Evolutionary conservation across 169 alveolate species (phyloP), one percentile per base, ranked within the genome.

Genomic region (Plasmodium chabaudi): DNA sequence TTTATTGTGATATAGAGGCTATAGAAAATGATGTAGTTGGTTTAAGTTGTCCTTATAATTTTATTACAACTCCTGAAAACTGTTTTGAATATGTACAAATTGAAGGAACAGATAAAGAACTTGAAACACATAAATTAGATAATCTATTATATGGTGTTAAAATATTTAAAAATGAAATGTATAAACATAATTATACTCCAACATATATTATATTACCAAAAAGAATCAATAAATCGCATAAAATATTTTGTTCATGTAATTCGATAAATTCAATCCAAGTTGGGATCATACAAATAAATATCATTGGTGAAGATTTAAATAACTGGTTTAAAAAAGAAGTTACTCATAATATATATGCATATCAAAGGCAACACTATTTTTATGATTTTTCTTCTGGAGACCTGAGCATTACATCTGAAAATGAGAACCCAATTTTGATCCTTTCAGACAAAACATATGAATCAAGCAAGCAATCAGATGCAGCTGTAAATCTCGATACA

Each of bases 1-100:
- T 68, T 39, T 65, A 82, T 25, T 82, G 90, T 39, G 68, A 82
- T 23, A 57, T 82, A 4, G 90, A 82, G 68, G 90, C 90, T 6
- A 82, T 65, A 34, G 84, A 82, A 60, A 82, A 82, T 65, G 90
- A 82, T 46, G 74, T 82, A 1, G 72, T 82, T 17, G 90, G 90
- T 1, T 82, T 82, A n/a, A 82, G 84, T 27, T 82, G 90, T 7
- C 90, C 90, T 0, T 47, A 82, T 34, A 82, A 67, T 53, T 82
- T 82, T 47, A 49, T 67, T n/a, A 67, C 90, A 27, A 17, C 90
- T 0, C 90, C 90, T 15, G 49, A 68, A 5, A 15, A 68, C 51
- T 82, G 90, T 27, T 82, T 82, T 60, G 90, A 82, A 59, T 65
- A 68, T 17, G 84, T 82, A 23, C 79, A 82, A 19, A 82, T 65